Evolutionary conservation across 2,329 filamentous ascomycete genomes (phyloP), one percentile per base, ranked within the genome.

Genomic region (Pleoardoris graminearum): DNA sequence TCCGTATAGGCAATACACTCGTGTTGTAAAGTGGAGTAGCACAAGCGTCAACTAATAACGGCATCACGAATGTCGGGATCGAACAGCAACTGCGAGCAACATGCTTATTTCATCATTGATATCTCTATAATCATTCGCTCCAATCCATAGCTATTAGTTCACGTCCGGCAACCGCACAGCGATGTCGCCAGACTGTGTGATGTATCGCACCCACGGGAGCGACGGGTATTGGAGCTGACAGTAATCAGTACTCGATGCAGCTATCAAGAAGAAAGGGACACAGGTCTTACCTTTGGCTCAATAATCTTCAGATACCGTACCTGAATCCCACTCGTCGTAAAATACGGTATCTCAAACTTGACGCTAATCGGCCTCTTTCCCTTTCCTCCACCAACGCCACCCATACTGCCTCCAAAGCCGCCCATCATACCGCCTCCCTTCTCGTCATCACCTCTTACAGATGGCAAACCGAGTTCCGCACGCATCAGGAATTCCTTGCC

Each of bases 321-420:
- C 76, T 99, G 95, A 64, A 99, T 99, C 60, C 94, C 94, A 77
- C 90, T 95, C 3, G 95, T 99, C n/a, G 94, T 99, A 74, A 99
- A 99, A 77, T 99, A 99, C n/a, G 94, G 94, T 70, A 99, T 99
- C 80, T 99, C 94, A 73, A 99, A 99, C 79, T 99, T 99, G 79
- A 99, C 94, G 75, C 92, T 93, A 68, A 99, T 99, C 0, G 94
- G 94, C 63, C 94, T 81, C 82, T 97, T 99, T 17, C 90, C 90
- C 79, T 97, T 97, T 53, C 85, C 87, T 17, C 76, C 77, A 4
- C 85, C 86, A 23, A 94, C 85, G 59, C 93, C 93, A 53, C 93
- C 93, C 92, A 97, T 97, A 71, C 91, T 96, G 17, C 93, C 93
- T 58, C 93, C 93, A 67, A 97, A 97, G 0, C 93, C 93, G 67